phyloP scores from a whole-genome alignment of 2,329 filamentous ascomycete species.

The Tetracladium maxilliforme region DNA sequence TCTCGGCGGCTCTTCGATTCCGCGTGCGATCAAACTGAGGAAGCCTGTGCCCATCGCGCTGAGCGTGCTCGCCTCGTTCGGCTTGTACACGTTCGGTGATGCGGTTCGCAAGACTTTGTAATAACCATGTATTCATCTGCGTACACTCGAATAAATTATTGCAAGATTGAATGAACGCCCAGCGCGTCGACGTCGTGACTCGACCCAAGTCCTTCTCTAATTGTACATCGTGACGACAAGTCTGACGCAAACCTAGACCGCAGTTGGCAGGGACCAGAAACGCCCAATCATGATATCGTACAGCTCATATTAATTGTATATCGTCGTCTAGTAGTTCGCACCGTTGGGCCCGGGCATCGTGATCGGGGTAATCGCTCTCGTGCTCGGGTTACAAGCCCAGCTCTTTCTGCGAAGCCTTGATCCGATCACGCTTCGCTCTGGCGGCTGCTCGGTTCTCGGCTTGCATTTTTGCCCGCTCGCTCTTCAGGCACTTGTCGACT shows the following conservation, averaged over 20 bases:
- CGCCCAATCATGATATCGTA: slow-evolving; percentile 4
- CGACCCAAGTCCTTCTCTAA: too few species aligned
- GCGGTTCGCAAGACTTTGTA: too few species aligned
- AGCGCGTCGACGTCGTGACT: too few species aligned
- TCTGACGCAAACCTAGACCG: slow-evolving; percentile 1
- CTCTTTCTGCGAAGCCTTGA: slow-evolving; percentile 67
- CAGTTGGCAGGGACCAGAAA: slow-evolving; percentile 2
- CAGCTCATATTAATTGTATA: slow-evolving; percentile 8
- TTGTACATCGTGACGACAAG: slow-evolving; percentile 1
- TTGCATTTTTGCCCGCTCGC: slow-evolving; percentile 66
- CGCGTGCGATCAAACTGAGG: slow-evolving; percentile 65
- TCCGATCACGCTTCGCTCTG: slow-evolving; percentile 53
- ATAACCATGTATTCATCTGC: too few species aligned
- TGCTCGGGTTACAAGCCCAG: slow-evolving; percentile 63
- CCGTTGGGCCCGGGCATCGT: slow-evolving; percentile 1
- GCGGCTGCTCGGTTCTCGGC: slow-evolving; percentile 59
- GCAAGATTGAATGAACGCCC: too few species aligned
- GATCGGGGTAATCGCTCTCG: slow-evolving; percentile 26
- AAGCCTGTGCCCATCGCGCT: slow-evolving; percentile 78
- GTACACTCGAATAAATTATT: too few species aligned
- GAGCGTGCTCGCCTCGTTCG: slow-evolving; percentile 65
- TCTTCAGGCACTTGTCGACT: slow-evolving; percentile 73
- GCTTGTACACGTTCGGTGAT: slow-evolving; percentile 64
- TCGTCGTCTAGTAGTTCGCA: neutral
- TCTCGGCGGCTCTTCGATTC: slow-evolving; percentile 71